phyloP scores from a whole-genome alignment of 2,329 filamentous ascomycete genomes.

The Botrytis hyacinthi region DNA sequence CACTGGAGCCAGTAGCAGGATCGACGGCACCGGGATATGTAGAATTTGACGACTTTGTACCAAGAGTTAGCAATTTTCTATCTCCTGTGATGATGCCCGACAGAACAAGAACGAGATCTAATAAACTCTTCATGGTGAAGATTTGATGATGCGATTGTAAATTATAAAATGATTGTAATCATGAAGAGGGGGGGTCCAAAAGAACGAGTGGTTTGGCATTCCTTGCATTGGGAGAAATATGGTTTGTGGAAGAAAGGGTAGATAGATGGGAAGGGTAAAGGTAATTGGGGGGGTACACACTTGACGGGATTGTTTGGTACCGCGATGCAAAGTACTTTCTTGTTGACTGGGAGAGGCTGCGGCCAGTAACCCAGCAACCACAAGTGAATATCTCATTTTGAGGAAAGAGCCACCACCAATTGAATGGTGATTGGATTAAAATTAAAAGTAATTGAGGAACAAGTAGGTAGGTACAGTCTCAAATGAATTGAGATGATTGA shows the following conservation, averaged over 20 bases:
- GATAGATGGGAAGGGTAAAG: not conserved
- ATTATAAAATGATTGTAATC: not conserved
- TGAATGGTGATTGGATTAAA: not conserved
- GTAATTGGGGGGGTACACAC: not conserved
- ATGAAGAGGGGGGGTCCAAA: not conserved
- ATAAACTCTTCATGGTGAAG: constrained; percentile 10
- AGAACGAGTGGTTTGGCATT: not conserved
- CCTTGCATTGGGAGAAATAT: not conserved
- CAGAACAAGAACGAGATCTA: constrained; percentile 14
- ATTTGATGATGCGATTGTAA: not conserved
- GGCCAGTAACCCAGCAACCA: constrained; percentile 5
- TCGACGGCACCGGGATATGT: constrained; percentile 17
- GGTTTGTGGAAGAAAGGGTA: not conserved
- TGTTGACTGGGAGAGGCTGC: constrained; percentile 10
- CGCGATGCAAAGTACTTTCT: constrained; percentile 1
- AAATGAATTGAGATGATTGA: not conserved
- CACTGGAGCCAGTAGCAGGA: not conserved
- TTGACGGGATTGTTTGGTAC: constrained; percentile 7
- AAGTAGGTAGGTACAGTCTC: not conserved
- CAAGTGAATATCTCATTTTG: constrained; percentile 5
- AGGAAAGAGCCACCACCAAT: not conserved
- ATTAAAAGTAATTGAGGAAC: not conserved
- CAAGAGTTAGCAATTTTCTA: constrained; percentile 10
- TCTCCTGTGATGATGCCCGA: not conserved
- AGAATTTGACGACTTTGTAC: not conserved